Evolutionary conservation across 495 filamentous ascomycete genomes (phyloP), one percentile per base, ranked within the genome.

Genomic region (Rhypophila decipiens): DNA sequence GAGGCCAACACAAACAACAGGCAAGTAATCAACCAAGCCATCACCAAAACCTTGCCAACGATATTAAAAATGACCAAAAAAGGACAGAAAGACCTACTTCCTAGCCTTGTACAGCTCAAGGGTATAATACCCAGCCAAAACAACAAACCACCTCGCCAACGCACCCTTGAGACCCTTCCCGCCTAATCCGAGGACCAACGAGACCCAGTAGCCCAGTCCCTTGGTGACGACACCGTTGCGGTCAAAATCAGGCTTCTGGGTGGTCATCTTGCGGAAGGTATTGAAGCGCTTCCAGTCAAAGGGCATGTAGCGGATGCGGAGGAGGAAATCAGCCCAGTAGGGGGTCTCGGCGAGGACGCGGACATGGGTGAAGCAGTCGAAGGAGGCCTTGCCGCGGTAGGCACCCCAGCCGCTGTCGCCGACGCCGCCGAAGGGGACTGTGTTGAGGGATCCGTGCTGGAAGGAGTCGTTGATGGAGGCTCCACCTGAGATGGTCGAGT

Each of bases 401-500:
- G 80, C 73, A 43, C 93, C 93, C 55, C 77, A 74, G 46, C 93
- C 91, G 48, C 81, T 87, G 55, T 87, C 80, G 47, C 93, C 93
- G 24, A 98, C 86, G 58, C 91, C 91, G 51, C 93, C 93, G 60
- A 98, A 96, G 42, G 87, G 73, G 3, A 95, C 69, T 8, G 83
- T 88, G 18, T 82, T 78, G 52, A 95, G 79, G 2, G 72, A 75
- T 39, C 76, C 84, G 69, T 96, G 90, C 66, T 88, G 83, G 56
- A 80, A 87, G 42, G 83, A 72, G 66, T 95, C 89, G 66, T 95
- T 95, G 59, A 91, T 68, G 29, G 82, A 78, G 18, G 81, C 87
- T 49, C 89, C 86, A 36, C 89, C 89, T 5, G 86, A 91, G 27
- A 78, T 84, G 51, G 83, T 78, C 43, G 74, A 67, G 43, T 72